phyloP scores from a whole-genome alignment of 306 rosid genomes.

The Echinosophora koreensis region DNA sequence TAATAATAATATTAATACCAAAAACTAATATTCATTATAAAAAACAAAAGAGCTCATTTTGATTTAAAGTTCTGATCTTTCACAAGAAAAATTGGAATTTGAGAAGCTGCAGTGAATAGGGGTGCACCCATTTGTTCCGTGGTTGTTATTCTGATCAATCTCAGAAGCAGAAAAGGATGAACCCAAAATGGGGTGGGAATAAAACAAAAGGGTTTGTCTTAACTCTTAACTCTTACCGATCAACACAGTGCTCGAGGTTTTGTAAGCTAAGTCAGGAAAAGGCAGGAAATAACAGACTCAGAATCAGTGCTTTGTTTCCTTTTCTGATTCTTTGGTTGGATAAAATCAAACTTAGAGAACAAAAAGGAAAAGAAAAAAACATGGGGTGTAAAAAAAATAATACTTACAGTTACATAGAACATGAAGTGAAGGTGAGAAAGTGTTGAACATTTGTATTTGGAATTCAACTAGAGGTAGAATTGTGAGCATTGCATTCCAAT shows the following conservation, averaged over 20 bases:
- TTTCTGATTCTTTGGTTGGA: neutral
- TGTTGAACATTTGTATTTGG: constrained; percentile 25
- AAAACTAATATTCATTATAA: constrained; percentile 16
- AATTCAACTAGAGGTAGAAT: neutral
- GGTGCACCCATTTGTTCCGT: constrained; percentile 16
- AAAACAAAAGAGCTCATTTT: constrained; percentile 34
- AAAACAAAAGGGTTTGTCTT: neutral
- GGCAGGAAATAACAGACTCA: constrained; percentile 36
- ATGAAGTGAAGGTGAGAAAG: constrained; percentile 7
- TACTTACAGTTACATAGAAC: neutral
- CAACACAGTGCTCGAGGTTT: constrained; percentile 51
- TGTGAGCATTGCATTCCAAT: constrained; percentile 14
- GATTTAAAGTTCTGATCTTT: constrained; percentile 37
- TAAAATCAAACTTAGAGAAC: constrained; percentile 2
- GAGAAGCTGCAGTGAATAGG: constrained; percentile 31
- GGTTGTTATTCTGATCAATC: constrained; percentile 25
- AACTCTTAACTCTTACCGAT: constrained; percentile 29
- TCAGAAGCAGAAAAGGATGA: constrained; percentile 25
- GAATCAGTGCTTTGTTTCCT: constrained; percentile 32
- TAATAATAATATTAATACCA: neutral
- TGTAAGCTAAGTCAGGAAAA: constrained; percentile 52
- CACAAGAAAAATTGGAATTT: constrained; percentile 3
- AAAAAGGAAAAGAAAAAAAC: neutral
- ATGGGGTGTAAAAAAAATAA: neutral
- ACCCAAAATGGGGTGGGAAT: constrained; percentile 33